A percentile compares a stretch with the other conserved stretches of the same genome.
These are phyloP conservation scores for Paraphoma chrysanthemicola DNA, from an alignment of 2,329 filamentous ascomycete genomes.

Conservation along the genomic window DNA sequence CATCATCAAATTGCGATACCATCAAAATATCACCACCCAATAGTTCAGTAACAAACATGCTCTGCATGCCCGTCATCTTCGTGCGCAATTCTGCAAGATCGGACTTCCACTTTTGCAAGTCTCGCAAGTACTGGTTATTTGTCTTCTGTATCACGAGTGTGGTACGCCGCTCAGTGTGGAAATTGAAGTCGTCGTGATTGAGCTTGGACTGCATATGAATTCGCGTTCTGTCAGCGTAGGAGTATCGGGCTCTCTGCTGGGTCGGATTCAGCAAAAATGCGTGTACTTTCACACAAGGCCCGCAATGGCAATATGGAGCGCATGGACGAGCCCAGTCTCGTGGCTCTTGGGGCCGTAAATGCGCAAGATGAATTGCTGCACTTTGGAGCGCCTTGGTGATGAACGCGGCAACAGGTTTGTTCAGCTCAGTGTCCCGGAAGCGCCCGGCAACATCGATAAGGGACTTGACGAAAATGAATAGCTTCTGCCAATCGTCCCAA, in stretches of 20 bases:
- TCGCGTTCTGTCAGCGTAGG: conserved; percentile 6
- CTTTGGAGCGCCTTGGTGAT: not conserved
- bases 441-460: not conserved
- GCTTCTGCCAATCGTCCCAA: not conserved
- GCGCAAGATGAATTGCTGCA: not conserved
- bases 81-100: not conserved
- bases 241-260: conserved; percentile 3
- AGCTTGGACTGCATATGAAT: conserved; percentile 7
- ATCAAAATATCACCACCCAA: not conserved
- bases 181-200: conserved; percentile 5
- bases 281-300: conserved; percentile 1
- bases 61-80: not conserved
- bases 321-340: conserved; percentile 5
- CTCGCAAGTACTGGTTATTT: conserved; percentile 4
- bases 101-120: conserved; percentile 4
- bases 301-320: conserved; percentile 7
- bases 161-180: not conserved
- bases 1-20: not conserved
- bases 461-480: not conserved
- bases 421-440: not conserved
- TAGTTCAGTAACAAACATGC: not conserved
- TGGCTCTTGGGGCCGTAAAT: conserved; percentile 1
- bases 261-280: conserved; percentile 8
- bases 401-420: not conserved
- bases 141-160: conserved; percentile 14